These are phyloP conservation scores for Coemansia sp. DNA, from an alignment of 192 early-diverging fungal genomes.

Conservation along the genomic window DNA sequence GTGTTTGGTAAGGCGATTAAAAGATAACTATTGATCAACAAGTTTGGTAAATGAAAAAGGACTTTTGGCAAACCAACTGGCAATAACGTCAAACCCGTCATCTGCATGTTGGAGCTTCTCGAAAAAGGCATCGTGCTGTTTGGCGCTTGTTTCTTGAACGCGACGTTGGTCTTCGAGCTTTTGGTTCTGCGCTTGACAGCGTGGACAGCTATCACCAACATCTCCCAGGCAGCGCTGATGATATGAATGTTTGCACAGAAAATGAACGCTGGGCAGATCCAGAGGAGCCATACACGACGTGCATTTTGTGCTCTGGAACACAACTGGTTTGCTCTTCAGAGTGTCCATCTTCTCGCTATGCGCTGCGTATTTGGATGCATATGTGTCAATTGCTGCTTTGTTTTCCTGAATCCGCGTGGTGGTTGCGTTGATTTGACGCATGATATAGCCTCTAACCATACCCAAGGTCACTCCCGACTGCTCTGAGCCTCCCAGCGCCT, in stretches of 20 bases:
- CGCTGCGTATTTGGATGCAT: slow-evolving; percentile 73
- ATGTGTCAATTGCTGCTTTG: slow-evolving; percentile 67
- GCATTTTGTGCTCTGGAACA: slow-evolving; percentile 81
- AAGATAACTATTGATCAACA: slow-evolving; percentile 31
- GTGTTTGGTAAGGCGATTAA: slow-evolving; percentile 39
- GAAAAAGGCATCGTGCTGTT: slow-evolving; percentile 77
- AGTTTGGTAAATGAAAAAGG: slow-evolving; percentile 58
- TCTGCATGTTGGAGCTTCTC: slow-evolving; percentile 70
- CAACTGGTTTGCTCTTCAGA: slow-evolving; percentile 64
- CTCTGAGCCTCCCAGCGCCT: slow-evolving; percentile 62
- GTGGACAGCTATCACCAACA: slow-evolving; percentile 58
- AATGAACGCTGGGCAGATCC: slow-evolving; percentile 90
- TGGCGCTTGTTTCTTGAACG: slow-evolving; percentile 73
- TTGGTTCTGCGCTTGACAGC: slow-evolving; percentile 81
- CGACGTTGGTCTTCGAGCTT: slow-evolving; percentile 76
- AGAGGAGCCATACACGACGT: slow-evolving; percentile 66
- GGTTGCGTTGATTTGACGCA: slow-evolving; percentile 72
- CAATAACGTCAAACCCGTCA: slow-evolving; percentile 84
- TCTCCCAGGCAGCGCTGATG: slow-evolving; percentile 80
- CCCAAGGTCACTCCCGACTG: slow-evolving; percentile 80
- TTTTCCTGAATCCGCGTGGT: slow-evolving; percentile 65
- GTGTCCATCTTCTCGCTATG: slow-evolving; percentile 80
- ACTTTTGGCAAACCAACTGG: slow-evolving; percentile 89
- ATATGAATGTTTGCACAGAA: slow-evolving; percentile 92
- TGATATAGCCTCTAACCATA: slow-evolving; percentile 81